These are phyloP conservation scores for Coemansia sp. DNA, from an alignment of 192 early-diverging fungal species.

Conservation along the genomic window DNA sequence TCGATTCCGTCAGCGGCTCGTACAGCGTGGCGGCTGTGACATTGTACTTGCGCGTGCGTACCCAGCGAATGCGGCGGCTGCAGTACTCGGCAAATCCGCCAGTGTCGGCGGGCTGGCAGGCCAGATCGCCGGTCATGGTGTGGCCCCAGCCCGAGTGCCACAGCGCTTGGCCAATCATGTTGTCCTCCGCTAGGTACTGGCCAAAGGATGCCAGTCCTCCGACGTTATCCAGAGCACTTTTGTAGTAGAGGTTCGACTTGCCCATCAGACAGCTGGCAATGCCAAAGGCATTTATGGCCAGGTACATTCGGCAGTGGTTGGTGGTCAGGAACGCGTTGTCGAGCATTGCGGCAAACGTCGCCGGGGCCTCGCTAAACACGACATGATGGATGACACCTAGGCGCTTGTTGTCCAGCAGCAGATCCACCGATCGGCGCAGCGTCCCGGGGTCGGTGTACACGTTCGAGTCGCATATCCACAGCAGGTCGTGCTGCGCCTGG, in stretches of 20 bases:
- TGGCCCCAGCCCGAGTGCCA: constrained; percentile 77
- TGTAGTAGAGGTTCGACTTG: constrained; percentile 91
- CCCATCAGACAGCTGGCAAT: constrained; percentile 89
- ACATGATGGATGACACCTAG: constrained; percentile 96
- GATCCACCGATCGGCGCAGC: constrained; percentile 76
- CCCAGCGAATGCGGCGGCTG: constrained; percentile 84
- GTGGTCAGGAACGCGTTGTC: constrained; percentile 86
- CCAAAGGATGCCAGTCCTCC: constrained; percentile 85
- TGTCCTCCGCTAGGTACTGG: constrained; percentile 93
- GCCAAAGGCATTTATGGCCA: constrained; percentile 83
- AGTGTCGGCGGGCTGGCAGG: constrained; percentile 77
- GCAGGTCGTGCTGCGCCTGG: constrained; percentile 72
- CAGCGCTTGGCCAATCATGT: constrained; percentile 83
- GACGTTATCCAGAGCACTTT: constrained; percentile 68
- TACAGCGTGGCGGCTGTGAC: constrained; percentile 81
- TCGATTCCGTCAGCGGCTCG: constrained; percentile 91
- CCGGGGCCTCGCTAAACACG: constrained; percentile 70
- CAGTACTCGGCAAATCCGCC: constrained; percentile 78
- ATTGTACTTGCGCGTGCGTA: constrained; percentile 89
- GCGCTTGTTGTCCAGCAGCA: constrained; percentile 59
- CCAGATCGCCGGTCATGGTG: constrained; percentile 81
- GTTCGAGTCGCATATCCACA: constrained; percentile 96
- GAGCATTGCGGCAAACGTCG: constrained; percentile 72
- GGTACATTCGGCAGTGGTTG: constrained; percentile 93
- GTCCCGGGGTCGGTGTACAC: constrained; percentile 74